Evolutionary conservation across 345 rosid genomes (phyloP).

Genomic region (Linum usitatissimum): DNA sequence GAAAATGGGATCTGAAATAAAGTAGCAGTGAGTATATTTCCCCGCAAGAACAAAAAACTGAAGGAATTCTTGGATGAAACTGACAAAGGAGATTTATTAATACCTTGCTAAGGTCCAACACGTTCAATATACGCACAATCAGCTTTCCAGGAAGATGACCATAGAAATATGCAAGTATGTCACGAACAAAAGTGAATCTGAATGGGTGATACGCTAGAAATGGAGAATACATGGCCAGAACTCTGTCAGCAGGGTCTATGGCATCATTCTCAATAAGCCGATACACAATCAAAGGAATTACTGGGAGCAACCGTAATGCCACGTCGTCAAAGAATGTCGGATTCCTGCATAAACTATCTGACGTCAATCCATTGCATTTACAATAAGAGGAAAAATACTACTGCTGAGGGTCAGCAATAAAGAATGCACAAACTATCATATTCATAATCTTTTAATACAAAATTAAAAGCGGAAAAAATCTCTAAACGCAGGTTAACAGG

Average conservation of each 20-base stretch:
- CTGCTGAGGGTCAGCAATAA: not conserved
- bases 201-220: constrained; percentile 80
- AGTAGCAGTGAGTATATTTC: constrained; percentile 6
- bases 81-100: not conserved
- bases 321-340: constrained; percentile 95
- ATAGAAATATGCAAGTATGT: constrained; percentile 89
- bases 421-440: not conserved
- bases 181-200: constrained; percentile 92
- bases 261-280: constrained; percentile 92
- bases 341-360: constrained; percentile 42
- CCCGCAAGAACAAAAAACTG: constrained; percentile 2
- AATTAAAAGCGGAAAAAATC: not conserved
- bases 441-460: not conserved
- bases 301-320: constrained; percentile 83
- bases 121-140: constrained; percentile 54
- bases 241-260: constrained; percentile 58
- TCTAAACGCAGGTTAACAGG: too few relatives aligned
- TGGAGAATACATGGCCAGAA: constrained; percentile 43
- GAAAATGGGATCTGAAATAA: constrained; percentile 81
- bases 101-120: constrained; percentile 89
- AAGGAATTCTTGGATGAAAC: not conserved
- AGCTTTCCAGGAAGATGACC: constrained; percentile 85
- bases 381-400: not conserved
- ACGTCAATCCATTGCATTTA: not conserved
- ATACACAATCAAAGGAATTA: constrained; percentile 83